A percentile compares a stretch with the other conserved stretches of the same genome.
These are phyloP conservation scores for Corallochytrium limacisporum DNA, from an alignment of 78 protist genomes.

Conservation along the genomic window DNA sequence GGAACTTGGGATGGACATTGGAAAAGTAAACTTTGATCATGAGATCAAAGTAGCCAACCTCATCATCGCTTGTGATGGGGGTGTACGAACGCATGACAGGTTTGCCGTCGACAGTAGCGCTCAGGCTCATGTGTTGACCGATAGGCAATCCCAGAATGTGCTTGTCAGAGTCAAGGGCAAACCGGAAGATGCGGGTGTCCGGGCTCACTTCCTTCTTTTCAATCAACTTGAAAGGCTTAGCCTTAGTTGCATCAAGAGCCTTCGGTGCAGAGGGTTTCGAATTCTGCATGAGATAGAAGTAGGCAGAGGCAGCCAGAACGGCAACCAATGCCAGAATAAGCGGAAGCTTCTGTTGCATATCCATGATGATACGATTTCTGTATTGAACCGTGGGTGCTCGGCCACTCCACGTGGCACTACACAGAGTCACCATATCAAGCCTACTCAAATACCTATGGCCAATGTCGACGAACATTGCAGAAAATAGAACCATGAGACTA, in stretches of 20 bases:
- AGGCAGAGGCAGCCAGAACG: too few relatives aligned
- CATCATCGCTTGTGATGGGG: constrained; percentile 30
- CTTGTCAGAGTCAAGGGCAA: constrained; percentile 8
- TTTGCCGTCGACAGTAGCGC: constrained; percentile 9
- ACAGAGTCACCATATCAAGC: too few relatives aligned
- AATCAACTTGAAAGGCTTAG: not conserved
- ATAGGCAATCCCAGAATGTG: constrained; percentile 37
- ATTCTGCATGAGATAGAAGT: too few relatives aligned
- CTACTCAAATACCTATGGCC: too few relatives aligned
- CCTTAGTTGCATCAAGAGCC: constrained; percentile 5
- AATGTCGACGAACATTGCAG: too few relatives aligned
- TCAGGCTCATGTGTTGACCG: constrained; percentile 29
- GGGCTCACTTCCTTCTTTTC: not conserved
- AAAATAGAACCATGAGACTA: too few relatives aligned
- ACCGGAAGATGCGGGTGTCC: constrained; percentile 16
- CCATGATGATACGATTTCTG: too few relatives aligned
- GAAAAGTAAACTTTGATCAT: constrained; percentile 45
- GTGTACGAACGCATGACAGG: constrained; percentile 52
- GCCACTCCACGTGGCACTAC: too few relatives aligned
- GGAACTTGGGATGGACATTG: constrained; percentile 28
- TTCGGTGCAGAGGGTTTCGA: too few relatives aligned
- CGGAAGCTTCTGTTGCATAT: too few relatives aligned
- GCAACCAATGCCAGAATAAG: too few relatives aligned
- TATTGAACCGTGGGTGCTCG: too few relatives aligned
- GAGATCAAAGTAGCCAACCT: constrained; percentile 51